phyloP scores from a whole-genome alignment of 441 rosid genomes.

The Eruca vesicaria region DNA sequence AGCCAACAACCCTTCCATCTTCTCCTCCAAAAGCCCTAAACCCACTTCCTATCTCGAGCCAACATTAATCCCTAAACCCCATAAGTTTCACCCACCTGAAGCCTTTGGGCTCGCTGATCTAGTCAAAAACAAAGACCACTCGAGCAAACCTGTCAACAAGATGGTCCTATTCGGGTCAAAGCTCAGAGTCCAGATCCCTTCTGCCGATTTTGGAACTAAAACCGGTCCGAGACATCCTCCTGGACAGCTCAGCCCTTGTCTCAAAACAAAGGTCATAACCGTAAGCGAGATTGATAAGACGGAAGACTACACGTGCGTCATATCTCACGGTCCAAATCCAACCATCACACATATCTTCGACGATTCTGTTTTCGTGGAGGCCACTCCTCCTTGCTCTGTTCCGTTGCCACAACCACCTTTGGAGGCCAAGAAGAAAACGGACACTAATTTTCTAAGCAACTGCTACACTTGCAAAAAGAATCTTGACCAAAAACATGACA shows the following conservation, averaged over 20 bases:
- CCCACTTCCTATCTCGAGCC: conserved; percentile 25
- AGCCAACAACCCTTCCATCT: conserved; percentile 38
- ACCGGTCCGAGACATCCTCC: conserved; percentile 22
- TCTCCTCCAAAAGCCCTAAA: conserved; percentile 36
- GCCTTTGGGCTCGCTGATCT: conserved; percentile 68
- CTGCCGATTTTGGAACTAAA: conserved; percentile 58
- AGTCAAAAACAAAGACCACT: conserved; percentile 24
- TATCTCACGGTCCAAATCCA: conserved; percentile 76
- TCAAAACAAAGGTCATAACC: conserved; percentile 35
- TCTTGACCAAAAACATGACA: conserved; percentile 21
- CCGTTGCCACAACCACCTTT: not conserved
- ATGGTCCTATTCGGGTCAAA: conserved; percentile 59
- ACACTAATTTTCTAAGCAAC: conserved; percentile 9
- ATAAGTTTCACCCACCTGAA: conserved; percentile 32
- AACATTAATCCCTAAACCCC: conserved; percentile 37
- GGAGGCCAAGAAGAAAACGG: not conserved
- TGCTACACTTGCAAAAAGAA: conserved; percentile 52
- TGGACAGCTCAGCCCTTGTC: conserved; percentile 21
- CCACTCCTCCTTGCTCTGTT: conserved; percentile 29
- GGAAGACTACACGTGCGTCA: conserved; percentile 88
- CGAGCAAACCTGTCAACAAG: conserved; percentile 37
- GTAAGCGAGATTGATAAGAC: conserved; percentile 57
- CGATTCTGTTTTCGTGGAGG: conserved; percentile 61
- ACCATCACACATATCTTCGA: conserved; percentile 79
- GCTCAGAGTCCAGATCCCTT: conserved; percentile 65